A percentile compares a stretch with the other conserved stretches of the same genome.
These are phyloP conservation scores for Cyphellophora europaea DNA, from an alignment of 2,329 filamentous ascomycete species.

Conservation along the genomic window DNA sequence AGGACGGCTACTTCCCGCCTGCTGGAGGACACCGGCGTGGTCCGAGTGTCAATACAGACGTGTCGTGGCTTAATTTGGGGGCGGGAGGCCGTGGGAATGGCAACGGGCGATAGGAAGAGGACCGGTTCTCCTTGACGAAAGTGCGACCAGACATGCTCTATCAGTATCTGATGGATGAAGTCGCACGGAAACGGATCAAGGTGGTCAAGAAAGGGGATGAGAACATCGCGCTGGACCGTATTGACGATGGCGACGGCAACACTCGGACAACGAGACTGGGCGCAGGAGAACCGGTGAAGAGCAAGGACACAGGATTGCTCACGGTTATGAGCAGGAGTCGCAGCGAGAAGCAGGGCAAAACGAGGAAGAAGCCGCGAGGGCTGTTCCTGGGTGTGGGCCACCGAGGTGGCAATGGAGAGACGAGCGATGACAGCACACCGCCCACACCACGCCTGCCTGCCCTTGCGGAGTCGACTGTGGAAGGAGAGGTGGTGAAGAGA, in stretches of 20 bases:
- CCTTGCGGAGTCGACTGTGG: too few relatives aligned
- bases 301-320: background rate
- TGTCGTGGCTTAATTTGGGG: constrained; percentile 21
- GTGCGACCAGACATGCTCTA: constrained; percentile 13
- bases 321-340: constrained; percentile 6
- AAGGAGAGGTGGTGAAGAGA: too few relatives aligned
- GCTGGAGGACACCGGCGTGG: background rate
- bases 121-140: constrained; percentile 12
- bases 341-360: constrained; percentile 6
- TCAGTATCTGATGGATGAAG: constrained; percentile 19
- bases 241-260: background rate
- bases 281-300: background rate
- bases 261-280: too few relatives aligned
- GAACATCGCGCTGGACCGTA: background rate
- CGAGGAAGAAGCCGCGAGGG: too few relatives aligned
- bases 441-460: too few relatives aligned
- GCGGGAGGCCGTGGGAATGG: constrained; percentile 3
- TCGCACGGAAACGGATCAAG: constrained; percentile 14
- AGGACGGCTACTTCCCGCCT: background rate
- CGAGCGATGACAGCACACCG: too few relatives aligned
- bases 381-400: too few relatives aligned
- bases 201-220: background rate
- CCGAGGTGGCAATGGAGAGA: too few relatives aligned
- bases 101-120: constrained; percentile 11
- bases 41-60: background rate